A percentile compares a stretch with the other conserved stretches of the same genome.
phyloP scores from a whole-genome alignment of 2,329 filamentous ascomycete genomes.

The Colletotrichum sp. region DNA sequence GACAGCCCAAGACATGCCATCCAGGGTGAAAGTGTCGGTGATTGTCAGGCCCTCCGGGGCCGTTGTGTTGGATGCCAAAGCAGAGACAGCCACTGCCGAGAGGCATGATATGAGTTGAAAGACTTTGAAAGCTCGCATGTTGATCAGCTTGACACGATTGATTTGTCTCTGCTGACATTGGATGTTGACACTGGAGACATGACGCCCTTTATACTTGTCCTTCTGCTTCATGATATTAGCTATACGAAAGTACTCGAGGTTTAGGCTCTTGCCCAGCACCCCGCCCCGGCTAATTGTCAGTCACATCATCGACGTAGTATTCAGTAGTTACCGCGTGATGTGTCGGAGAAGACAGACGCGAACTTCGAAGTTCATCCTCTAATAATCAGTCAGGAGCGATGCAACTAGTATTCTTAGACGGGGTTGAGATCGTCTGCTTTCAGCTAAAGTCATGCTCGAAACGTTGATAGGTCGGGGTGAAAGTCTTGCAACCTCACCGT shows the following conservation, averaged over 20 bases:
- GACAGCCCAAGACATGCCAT: neutral
- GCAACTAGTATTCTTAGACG: neutral
- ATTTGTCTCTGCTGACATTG: neutral
- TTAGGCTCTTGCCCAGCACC: neutral
- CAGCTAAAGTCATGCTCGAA: neutral
- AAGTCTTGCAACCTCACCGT: neutral
- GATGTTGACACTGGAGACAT: neutral
- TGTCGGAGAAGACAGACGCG: neutral
- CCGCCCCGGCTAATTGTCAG: neutral
- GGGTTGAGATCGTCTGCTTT: neutral
- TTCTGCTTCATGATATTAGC: no score
- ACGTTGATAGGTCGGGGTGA: neutral
- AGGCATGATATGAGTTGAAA: neutral
- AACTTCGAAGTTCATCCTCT: neutral
- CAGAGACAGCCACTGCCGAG: neutral
- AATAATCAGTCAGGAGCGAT: neutral
- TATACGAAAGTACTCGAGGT: neutral
- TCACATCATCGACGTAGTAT: neutral
- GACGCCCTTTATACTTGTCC: neutral
- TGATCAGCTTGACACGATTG: neutral
- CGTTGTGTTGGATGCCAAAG: neutral
- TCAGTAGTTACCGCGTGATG: neutral
- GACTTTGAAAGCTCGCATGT: neutral
- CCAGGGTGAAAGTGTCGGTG: neutral
- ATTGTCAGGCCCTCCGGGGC: neutral